Conservation (phyloP, 768 basidiomycete species). For the Lactifluus hygrophoroides region DNA sequence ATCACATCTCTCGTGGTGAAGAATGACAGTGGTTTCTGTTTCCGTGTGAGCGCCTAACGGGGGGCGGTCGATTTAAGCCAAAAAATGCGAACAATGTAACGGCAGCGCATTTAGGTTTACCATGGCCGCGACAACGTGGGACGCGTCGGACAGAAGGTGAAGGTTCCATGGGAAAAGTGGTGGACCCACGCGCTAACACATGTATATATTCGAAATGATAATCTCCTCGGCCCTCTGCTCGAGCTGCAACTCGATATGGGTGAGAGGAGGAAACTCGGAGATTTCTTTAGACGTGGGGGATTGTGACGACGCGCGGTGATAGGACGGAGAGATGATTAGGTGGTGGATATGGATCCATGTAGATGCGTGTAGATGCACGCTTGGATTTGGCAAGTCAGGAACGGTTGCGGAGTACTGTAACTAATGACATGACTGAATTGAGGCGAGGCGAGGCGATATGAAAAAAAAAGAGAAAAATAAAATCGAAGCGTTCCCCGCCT, state of each 20-base stretch:
- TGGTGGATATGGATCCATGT: slow-evolving; percentile 10
- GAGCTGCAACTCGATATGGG: no score
- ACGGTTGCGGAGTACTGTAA: background rate
- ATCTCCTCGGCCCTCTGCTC: no score
- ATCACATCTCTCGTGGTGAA: no score
- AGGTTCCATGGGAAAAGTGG: background rate
- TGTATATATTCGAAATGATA: no score
- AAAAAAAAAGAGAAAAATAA: no score
- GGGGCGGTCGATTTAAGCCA: slow-evolving; percentile 3
- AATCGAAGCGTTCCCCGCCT: no score
- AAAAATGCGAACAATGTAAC: slow-evolving; percentile 14
- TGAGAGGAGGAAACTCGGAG: no score
- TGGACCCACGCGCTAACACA: no score
- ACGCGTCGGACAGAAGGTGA: background rate
- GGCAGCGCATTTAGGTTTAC: background rate
- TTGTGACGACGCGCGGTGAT: background rate
- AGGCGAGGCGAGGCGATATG: background rate
- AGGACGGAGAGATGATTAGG: background rate
- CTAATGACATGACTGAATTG: no score
- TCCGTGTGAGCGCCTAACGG: background rate
- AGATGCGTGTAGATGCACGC: background rate
- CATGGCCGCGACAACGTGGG: background rate
- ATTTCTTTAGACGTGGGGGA: background rate
- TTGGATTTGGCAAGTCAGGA: background rate
- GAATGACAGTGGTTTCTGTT: no score